Base-by-base conservation (phyloP, 352 stramenopile species). In the Phytopythium oedochilum region DNA sequence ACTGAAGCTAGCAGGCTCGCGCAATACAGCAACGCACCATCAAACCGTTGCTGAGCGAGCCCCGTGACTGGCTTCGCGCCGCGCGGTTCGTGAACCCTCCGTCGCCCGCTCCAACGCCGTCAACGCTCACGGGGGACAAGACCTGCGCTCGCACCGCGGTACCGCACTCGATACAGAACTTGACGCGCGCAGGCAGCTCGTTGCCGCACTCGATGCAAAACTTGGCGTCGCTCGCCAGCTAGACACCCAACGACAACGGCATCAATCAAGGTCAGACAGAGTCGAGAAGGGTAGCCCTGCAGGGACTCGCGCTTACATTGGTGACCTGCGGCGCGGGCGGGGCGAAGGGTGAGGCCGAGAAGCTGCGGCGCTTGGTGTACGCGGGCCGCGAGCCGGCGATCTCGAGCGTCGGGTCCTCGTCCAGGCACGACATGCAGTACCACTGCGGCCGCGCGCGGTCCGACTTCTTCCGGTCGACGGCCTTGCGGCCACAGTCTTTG, bases 141-240 rank as follows among this genome's bases (percentile, higher is more conserved):
- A 87, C 14, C 48, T 82, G 75, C 38, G 73, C 68, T 2, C 73
- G 61, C 36, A 90, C 80, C 1, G 78, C 72, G 5, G 83, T 90
- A 17, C 84, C 84, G 50, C 84, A 94, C 53, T 94, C 82, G 55
- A 94, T 94, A 45, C 84, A 94, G 23, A 94, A 92, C 55, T 94
- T 94, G 26, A 94, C 84, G 28, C 75, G 66, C 18, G 69, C 65
- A 11, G 82, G 77, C 45, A 94, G 55, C 23, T 94, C 84, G 48
- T 94, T 83, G 38, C 84, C 84, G 58, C 84, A 94, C 54, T 94
- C 84, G 46, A 94, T 86, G 51, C 80, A 91, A 52, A 91, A 91
- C 60, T 91, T 91, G 59, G 71, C 62, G n/a, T 68, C 70, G 53
- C 73, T 89, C 25, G 74, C 63, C 42, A 88, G 59, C 79, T 90